phyloP scores from a whole-genome alignment of 2,329 filamentous ascomycete species.

The Biscogniauxia mediterranea region DNA sequence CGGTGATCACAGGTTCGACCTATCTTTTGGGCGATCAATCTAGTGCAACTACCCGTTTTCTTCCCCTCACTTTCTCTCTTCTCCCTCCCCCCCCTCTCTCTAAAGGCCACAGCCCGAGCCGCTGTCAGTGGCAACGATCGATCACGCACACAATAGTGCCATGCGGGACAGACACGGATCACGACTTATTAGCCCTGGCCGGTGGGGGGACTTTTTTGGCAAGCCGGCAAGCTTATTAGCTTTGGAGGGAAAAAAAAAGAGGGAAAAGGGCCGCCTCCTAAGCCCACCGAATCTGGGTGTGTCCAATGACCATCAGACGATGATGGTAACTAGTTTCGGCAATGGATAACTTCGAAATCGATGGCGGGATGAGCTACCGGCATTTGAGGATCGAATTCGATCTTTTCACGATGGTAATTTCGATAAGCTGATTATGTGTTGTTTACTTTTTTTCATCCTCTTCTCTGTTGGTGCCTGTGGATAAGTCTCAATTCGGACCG shows the following conservation, averaged over 20 bases:
- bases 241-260: no score
- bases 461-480: neutral
- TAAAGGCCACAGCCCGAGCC: neutral
- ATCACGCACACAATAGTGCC: neutral
- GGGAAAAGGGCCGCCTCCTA: neutral
- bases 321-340: neutral
- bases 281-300: neutral
- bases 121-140: neutral
- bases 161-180: neutral
- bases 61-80: neutral
- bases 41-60: neutral
- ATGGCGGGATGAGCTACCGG: neutral
- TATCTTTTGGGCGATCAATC: neutral
- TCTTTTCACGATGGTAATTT: neutral
- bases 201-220: neutral
- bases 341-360: neutral
- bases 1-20: neutral
- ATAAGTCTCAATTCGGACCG: neutral
- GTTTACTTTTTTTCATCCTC: neutral
- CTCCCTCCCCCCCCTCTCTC: no score
- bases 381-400: neutral
- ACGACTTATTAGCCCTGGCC: neutral
- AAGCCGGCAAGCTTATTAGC: neutral
- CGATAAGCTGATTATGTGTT: neutral
- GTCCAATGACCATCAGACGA: neutral